Conservation (phyloP, 768 basidiomycete species). For the Russula ochroleuca region DNA sequence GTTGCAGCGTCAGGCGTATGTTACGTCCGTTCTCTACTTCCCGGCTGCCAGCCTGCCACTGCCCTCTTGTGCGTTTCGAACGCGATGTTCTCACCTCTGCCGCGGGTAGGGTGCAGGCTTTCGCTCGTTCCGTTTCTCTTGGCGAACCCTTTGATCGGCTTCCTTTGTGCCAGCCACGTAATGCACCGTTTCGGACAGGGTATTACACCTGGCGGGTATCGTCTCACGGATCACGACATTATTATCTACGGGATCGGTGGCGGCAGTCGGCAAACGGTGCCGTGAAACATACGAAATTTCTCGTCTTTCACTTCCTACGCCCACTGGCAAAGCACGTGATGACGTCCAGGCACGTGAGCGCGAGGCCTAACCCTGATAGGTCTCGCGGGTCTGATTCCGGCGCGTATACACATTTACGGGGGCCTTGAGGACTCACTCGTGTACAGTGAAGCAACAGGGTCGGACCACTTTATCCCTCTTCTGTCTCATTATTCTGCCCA, state of each 20-base stretch:
- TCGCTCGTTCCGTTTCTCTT: slow-evolving; percentile 55
- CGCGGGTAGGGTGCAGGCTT: slow-evolving; percentile 46
- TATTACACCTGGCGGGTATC: slow-evolving; percentile 55
- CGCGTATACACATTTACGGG: not conserved
- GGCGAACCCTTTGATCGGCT: slow-evolving; percentile 50
- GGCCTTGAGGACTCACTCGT: no score
- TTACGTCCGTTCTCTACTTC: slow-evolving; percentile 55
- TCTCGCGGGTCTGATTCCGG: not conserved
- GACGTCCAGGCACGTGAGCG: not conserved
- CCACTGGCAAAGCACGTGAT: no score
- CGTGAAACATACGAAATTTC: not conserved
- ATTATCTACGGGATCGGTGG: slow-evolving; percentile 8
- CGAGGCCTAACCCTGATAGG: not conserved
- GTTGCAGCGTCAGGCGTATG: slow-evolving; percentile 54
- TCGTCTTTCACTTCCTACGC: not conserved
- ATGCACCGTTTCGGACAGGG: slow-evolving; percentile 59
- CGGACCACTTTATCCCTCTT: not conserved
- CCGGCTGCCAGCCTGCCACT: slow-evolving; percentile 54
- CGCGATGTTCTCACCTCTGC: slow-evolving; percentile 42
- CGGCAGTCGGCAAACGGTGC: not conserved
- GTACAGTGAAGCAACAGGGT: no score
- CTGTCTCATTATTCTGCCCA: no score
- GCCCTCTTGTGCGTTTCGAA: slow-evolving; percentile 53
- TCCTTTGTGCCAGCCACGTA: slow-evolving; percentile 63
- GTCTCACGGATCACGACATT: slow-evolving; percentile 45